Evolutionary conservation across 345 rosid species (phyloP), one percentile per base, ranked within the genome.

Genomic region (Salix brachista): DNA sequence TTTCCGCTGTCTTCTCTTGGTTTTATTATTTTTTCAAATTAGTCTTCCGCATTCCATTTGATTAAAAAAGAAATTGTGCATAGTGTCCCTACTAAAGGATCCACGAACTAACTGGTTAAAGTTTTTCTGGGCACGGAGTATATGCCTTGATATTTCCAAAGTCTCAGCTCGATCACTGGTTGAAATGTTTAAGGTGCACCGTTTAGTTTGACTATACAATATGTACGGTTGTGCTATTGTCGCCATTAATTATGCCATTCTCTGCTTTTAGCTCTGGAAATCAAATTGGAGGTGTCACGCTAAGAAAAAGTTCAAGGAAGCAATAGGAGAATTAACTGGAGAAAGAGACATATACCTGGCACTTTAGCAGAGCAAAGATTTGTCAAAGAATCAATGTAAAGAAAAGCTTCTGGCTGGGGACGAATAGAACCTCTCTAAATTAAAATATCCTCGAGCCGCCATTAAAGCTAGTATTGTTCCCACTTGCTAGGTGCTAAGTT

Each of bases 401-500:
- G 32, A n/a, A 52, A 80, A 50, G 23, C 19, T 41, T 36, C 30
- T 62, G 62, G 56, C 26, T 21, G 17, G 48, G 36, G 26, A 18
- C 36, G 32, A 52, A 30, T 7, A n/a, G 64, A 36, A 50, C 17
- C 74, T 69, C 32, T 37, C 69, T 21, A n/a, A 34, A 66, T 62
- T 72, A 54, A 66, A 60, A 19, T 42, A 71, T 67, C 46, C 18
- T 61, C 44, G 34, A 68, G 64, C 84, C 79, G 81, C 72, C 85
- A 62, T 50, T 75, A 82, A 76, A 83, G 77, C 64, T 70, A 52
- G 19, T 7, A 54, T 21, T 54, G 70, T 70, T 26, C 74, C 87
- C 85, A 80, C 87, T 77, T 77, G 82, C 71, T 42, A 62, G 80
- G 70, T 72, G 81, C 73, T 56, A 72, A 28, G 67, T 36, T 83